These are phyloP conservation scores for Cladosporium halotolerans DNA, from an alignment of 2,329 filamentous ascomycete species.

Conservation along the genomic window DNA sequence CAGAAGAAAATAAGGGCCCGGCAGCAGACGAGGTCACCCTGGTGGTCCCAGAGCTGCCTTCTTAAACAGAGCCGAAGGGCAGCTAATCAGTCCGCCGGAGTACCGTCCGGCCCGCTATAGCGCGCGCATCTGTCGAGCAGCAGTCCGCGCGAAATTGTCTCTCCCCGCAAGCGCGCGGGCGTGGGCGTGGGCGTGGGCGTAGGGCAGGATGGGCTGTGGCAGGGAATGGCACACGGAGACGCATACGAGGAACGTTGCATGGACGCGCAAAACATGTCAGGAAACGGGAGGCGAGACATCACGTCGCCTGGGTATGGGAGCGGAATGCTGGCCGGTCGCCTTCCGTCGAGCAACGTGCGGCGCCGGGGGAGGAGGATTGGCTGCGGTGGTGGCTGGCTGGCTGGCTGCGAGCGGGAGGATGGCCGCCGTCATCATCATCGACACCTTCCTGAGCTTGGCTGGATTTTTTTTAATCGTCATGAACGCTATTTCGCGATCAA, in stretches of 20 bases:
- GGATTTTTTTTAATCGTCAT: no score
- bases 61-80: background rate
- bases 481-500: no score
- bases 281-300: background rate
- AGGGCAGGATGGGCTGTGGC: no score
- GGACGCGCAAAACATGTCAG: background rate
- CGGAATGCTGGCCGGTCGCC: conserved; percentile 2
- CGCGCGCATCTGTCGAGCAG: background rate
- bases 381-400: conserved; percentile 2
- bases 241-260: no score
- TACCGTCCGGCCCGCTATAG: background rate
- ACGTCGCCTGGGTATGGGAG: background rate
- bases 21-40: background rate
- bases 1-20: no score
- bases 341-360: conserved; percentile 5
- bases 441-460: no score
- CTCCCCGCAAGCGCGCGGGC: conserved; percentile 2
- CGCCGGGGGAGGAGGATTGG: conserved; percentile 8
- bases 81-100: conserved; percentile 4
- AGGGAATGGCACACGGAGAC: no score
- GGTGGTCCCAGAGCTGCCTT: background rate
- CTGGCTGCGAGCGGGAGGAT: no score
- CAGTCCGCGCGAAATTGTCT: conserved; percentile 2
- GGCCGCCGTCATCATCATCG: no score
- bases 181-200: background rate